phyloP scores from a whole-genome alignment of 2,329 filamentous ascomycete species.

The Botrytis aclada region DNA sequence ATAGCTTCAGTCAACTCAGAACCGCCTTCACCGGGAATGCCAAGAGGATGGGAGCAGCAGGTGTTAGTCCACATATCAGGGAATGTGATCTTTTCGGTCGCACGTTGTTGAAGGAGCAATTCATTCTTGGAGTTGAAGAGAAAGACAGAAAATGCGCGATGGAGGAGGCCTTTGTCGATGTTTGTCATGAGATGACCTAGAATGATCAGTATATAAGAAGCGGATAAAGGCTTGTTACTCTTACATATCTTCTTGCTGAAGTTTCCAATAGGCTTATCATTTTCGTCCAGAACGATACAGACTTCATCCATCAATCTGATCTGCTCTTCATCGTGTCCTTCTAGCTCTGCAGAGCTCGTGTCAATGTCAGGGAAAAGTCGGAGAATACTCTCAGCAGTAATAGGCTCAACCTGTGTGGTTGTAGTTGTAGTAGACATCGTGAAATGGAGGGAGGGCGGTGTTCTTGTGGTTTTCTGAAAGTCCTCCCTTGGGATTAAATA shows the following conservation, averaged over 20 bases:
- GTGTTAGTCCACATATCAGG: slow-evolving; percentile 99
- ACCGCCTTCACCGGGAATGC: slow-evolving; percentile 88
- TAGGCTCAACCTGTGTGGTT: slow-evolving; percentile 53
- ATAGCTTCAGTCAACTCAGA: slow-evolving; percentile 75
- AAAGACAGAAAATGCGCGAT: slow-evolving; percentile 97
- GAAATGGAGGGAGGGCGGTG: background rate
- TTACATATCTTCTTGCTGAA: slow-evolving; percentile 97
- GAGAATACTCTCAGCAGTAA: slow-evolving; percentile 83
- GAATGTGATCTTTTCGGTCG: slow-evolving; percentile 97
- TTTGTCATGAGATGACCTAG: slow-evolving; percentile 97
- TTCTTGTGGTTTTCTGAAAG: background rate
- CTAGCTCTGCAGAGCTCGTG: slow-evolving; percentile 68
- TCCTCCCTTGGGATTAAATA: background rate
- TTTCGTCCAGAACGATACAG: slow-evolving; percentile 91
- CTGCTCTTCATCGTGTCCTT: slow-evolving; percentile 95
- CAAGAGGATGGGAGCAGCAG: slow-evolving; percentile 95
- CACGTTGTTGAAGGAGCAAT: slow-evolving; percentile 91
- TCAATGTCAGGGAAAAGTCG: slow-evolving; percentile 83
- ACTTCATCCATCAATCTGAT: slow-evolving; percentile 98
- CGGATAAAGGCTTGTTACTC: slow-evolving; percentile 38
- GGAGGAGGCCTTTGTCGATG: slow-evolving; percentile 91
- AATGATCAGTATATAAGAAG: slow-evolving; percentile 26
- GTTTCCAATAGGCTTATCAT: slow-evolving; percentile 90
- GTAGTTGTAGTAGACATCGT: slow-evolving; percentile 42
- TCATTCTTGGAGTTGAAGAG: slow-evolving; percentile 94